Percentiles rank a stretch among this genome's conserved stretches.
These are phyloP conservation scores for Pezicula rhizophila DNA, from an alignment of 2,329 filamentous ascomycete genomes.

Conservation along the genomic window DNA sequence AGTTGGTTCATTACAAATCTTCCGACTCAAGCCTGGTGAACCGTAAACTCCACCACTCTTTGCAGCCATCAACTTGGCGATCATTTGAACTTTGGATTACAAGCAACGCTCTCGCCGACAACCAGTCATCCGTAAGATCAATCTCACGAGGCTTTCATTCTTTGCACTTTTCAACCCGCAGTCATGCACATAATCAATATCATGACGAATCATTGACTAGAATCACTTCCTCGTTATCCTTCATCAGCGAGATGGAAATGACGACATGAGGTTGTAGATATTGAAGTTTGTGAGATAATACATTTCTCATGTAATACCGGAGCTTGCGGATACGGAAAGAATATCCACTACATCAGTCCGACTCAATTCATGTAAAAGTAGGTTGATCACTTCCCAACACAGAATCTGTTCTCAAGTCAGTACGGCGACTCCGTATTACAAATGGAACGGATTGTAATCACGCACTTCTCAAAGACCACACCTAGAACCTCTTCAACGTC, in stretches of 20 bases:
- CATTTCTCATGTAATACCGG: not conserved
- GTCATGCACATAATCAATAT: not conserved
- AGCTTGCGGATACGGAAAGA: not conserved
- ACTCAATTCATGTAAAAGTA: not conserved
- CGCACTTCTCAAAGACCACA: constrained; percentile 92
- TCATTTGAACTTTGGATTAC: too few species aligned
- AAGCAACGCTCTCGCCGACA: too few species aligned
- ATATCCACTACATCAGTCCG: not conserved
- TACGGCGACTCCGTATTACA: not conserved
- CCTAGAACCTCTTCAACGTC: constrained; percentile 95
- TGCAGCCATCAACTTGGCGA: too few species aligned
- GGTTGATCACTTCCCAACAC: constrained; percentile 23
- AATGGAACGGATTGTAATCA: not conserved
- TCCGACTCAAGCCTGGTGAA: too few species aligned
- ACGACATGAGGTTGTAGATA: too few species aligned
- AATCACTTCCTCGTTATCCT: not conserved
- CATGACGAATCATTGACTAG: not conserved
- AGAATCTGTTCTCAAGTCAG: constrained; percentile 19
- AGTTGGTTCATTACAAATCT: too few species aligned
- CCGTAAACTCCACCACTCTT: too few species aligned
- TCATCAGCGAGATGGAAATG: too few species aligned
- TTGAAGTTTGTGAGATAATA: not conserved
- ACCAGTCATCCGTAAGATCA: too few species aligned
- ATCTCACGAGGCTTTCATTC: not conserved
- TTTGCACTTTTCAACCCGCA: not conserved